These are phyloP conservation scores for Xylaria polymorpha DNA, from an alignment of 2,329 filamentous ascomycete species.

Conservation along the genomic window DNA sequence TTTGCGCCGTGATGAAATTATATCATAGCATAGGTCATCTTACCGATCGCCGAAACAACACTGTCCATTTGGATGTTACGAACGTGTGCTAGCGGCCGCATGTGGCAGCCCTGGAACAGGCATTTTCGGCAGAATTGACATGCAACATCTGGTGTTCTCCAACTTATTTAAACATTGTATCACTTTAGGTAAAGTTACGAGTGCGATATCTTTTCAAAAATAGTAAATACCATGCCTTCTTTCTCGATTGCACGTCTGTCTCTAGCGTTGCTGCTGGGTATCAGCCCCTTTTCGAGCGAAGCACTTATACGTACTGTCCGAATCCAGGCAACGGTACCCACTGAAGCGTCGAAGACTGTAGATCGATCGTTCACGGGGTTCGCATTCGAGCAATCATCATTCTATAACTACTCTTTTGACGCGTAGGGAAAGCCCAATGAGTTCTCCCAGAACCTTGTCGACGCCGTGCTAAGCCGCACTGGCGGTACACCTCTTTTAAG, in stretches of 20 bases:
- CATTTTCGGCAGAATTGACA: background rate
- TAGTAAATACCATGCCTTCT: background rate
- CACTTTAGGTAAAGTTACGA: background rate
- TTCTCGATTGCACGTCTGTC: background rate
- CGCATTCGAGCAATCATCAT: conserved; percentile 36
- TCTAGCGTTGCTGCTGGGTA: background rate
- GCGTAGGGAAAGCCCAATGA: conserved; percentile 32
- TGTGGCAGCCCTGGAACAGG: background rate
- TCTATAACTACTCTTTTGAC: conserved; percentile 38
- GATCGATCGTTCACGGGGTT: conserved; percentile 37
- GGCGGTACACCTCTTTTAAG: conserved; percentile 36
- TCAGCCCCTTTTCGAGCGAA: background rate
- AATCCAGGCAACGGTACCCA: conserved; percentile 8
- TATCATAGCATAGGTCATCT: conserved; percentile 3
- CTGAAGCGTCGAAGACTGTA: conserved; percentile 20
- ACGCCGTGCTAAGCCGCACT: conserved; percentile 33
- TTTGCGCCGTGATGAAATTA: background rate
- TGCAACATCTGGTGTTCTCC: background rate
- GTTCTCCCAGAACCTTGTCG: conserved; percentile 37
- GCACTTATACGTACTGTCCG: background rate
- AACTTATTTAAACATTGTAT: background rate
- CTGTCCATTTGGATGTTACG: background rate
- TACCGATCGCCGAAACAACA: background rate
- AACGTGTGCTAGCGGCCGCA: no score
- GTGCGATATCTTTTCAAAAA: background rate